Evolutionary conservation across 2,329 filamentous ascomycete species (phyloP).

Genomic region (Sporothrix pseudoabietina): DNA sequence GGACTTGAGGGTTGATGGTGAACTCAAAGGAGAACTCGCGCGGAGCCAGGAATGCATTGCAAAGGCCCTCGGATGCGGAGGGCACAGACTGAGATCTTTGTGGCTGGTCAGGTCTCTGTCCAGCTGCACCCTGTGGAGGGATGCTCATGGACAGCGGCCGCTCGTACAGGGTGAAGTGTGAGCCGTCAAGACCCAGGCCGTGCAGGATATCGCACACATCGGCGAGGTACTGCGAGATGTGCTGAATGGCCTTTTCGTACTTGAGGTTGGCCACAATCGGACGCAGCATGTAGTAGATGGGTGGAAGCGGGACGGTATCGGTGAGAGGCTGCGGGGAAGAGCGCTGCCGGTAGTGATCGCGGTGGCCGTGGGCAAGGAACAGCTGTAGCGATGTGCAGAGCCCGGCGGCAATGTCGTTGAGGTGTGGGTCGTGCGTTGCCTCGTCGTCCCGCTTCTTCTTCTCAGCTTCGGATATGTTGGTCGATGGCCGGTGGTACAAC

Average conservation of each 20-base stretch:
- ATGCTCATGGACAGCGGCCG: conserved; percentile 29
- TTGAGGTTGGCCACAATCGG: conserved; percentile 55
- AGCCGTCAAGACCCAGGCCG: conserved; percentile 30
- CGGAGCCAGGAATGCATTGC: conserved; percentile 48
- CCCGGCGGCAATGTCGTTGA: conserved; percentile 58
- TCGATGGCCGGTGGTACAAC: conserved; percentile 50
- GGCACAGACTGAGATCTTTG: conserved; percentile 35
- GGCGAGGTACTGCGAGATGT: conserved; percentile 47
- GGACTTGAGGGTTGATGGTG: conserved; percentile 48
- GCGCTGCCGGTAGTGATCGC: conserved; percentile 60
- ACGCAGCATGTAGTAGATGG: conserved; percentile 54
- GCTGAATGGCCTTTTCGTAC: conserved; percentile 47
- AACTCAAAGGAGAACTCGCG: conserved; percentile 50
- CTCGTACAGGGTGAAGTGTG: conserved; percentile 33
- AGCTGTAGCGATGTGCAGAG: conserved; percentile 71
- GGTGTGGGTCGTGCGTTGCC: neutral
- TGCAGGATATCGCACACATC: conserved; percentile 49
- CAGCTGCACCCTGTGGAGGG: neutral
- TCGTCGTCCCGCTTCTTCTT: neutral
- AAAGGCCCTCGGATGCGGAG: conserved; percentile 50
- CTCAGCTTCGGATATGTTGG: neutral
- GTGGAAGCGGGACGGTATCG: conserved; percentile 45
- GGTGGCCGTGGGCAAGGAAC: conserved; percentile 76
- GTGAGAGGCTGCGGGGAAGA: conserved; percentile 56
- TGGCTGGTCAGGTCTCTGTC: conserved; percentile 46